phyloP scores from a whole-genome alignment of 2,329 filamentous ascomycete species.

The Botrytis fragariae region DNA sequence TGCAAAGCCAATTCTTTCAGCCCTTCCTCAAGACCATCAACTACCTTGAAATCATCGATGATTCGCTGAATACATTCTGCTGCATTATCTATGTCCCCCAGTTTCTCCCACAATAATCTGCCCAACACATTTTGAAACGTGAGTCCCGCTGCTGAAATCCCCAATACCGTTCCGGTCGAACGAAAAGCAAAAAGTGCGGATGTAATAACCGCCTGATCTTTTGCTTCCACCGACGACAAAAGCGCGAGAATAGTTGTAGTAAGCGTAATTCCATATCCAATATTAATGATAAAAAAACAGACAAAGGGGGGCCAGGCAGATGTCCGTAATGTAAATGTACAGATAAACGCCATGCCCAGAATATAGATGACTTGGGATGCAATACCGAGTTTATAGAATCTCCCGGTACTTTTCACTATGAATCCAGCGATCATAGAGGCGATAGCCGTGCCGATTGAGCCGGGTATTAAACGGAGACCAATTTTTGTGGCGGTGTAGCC shows the following conservation, averaged over 20 bases:
- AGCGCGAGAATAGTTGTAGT: slow-evolving; percentile 69
- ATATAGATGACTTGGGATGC: slow-evolving; percentile 41
- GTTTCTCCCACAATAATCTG: slow-evolving; percentile 20
- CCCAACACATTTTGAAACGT: slow-evolving; percentile 25
- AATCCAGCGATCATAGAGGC: slow-evolving; percentile 61
- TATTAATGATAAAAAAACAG: slow-evolving; percentile 50
- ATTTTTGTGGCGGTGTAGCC: slow-evolving; percentile 60
- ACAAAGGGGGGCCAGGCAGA: slow-evolving; percentile 50
- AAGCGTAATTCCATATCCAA: slow-evolving; percentile 59
- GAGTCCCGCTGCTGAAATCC: slow-evolving; percentile 45
- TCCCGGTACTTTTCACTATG: slow-evolving; percentile 65
- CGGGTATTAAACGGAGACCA: slow-evolving; percentile 64
- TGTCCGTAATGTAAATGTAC: slow-evolving; percentile 53
- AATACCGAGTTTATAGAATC: slow-evolving; percentile 67
- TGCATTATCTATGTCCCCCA: slow-evolving; percentile 15
- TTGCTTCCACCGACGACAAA: slow-evolving; percentile 62
- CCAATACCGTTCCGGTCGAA: slow-evolving; percentile 66
- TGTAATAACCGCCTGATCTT: slow-evolving; percentile 70
- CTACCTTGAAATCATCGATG: slow-evolving; percentile 1
- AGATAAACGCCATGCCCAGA: slow-evolving; percentile 52
- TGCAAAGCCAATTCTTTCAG: slow-evolving; percentile 3
- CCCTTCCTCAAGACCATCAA: not conserved
- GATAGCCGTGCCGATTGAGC: slow-evolving; percentile 57
- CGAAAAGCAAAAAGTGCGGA: slow-evolving; percentile 78
- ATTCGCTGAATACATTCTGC: not conserved